Evolutionary conservation across 495 filamentous ascomycete genomes (phyloP).

Genomic region (Talaromyces ruber): DNA sequence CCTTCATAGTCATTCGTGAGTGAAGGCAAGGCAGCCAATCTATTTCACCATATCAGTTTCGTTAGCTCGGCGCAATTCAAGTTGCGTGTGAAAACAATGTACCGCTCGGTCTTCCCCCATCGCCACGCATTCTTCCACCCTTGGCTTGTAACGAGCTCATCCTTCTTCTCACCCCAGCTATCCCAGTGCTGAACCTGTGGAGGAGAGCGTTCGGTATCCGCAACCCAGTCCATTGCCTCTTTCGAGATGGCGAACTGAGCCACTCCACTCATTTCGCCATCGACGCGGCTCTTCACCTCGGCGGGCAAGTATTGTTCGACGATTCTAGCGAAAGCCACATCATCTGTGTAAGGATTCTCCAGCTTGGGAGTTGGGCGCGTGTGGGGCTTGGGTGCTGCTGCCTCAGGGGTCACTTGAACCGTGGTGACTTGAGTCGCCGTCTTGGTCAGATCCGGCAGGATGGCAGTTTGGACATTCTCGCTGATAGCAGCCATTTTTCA

Average conservation of each 20-base stretch:
- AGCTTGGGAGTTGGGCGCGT: background rate
- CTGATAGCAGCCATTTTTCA: background rate
- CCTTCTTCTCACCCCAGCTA: slow-evolving; percentile 10
- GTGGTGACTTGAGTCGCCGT: background rate
- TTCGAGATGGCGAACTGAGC: background rate
- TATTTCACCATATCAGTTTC: slow-evolving; percentile 24
- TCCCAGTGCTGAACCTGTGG: slow-evolving; percentile 39
- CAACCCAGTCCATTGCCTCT: slow-evolving; percentile 13
- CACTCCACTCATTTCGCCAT: background rate
- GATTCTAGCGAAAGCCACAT: background rate
- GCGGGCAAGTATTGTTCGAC: background rate
- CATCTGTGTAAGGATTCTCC: background rate
- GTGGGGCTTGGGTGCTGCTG: background rate
- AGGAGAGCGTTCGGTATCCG: slow-evolving; percentile 49
- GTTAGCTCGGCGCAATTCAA: slow-evolving; percentile 2
- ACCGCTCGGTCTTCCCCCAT: slow-evolving; percentile 11
- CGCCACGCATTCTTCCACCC: slow-evolving; percentile 10
- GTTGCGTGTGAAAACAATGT: slow-evolving; percentile 8
- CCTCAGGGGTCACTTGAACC: background rate
- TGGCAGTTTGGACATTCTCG: background rate
- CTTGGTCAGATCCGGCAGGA: background rate
- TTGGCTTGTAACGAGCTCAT: slow-evolving; percentile 10
- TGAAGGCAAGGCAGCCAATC: slow-evolving; percentile 1
- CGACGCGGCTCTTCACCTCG: background rate
- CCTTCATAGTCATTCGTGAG: slow-evolving; percentile 19